These are phyloP conservation scores for Pseudogymnoascus sp. DNA, from an alignment of 2,329 filamentous ascomycete species.

Conservation along the genomic window DNA sequence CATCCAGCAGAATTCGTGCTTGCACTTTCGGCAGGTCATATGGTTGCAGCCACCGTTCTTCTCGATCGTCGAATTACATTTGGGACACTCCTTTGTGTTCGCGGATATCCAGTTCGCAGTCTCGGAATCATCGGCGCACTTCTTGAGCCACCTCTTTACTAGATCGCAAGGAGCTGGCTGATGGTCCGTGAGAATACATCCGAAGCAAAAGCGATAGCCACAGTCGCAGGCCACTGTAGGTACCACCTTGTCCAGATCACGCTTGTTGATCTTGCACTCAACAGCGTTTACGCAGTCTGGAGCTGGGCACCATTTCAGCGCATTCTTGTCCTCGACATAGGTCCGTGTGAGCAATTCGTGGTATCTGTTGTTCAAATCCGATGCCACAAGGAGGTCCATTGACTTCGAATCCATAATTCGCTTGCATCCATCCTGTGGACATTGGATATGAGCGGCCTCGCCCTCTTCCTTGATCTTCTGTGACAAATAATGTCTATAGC, in stretches of 20 bases:
- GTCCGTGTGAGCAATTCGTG: constrained; percentile 80
- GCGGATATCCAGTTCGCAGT: constrained; percentile 99
- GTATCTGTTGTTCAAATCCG: constrained; percentile 56
- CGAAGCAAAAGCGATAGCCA: constrained; percentile 87
- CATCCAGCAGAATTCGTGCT: constrained; percentile 99
- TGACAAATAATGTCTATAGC: constrained; percentile 81
- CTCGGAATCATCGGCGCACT: constrained; percentile 96
- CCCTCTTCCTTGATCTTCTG: constrained; percentile 96
- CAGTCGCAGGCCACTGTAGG: constrained; percentile 84
- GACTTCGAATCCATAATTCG: constrained; percentile 87
- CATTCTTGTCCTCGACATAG: constrained; percentile 94
- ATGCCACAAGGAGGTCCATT: constrained; percentile 63
- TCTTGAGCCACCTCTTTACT: constrained; percentile 94
- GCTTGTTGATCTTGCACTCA: constrained; percentile 80
- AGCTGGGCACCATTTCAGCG: constrained; percentile 93
- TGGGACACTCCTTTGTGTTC: constrained; percentile 96
- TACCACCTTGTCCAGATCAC: constrained; percentile 75
- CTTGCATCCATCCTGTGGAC: constrained; percentile 78
- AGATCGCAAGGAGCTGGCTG: constrained; percentile 86
- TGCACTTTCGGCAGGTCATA: constrained; percentile 95
- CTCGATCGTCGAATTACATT: constrained; percentile 93
- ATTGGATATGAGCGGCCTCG: constrained; percentile 90
- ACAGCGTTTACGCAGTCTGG: constrained; percentile 95
- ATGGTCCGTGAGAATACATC: constrained; percentile 81
- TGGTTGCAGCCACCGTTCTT: constrained; percentile 98